Conservation (phyloP, 495 filamentous ascomycete species). For the Daldinia vernicosa region DNA sequence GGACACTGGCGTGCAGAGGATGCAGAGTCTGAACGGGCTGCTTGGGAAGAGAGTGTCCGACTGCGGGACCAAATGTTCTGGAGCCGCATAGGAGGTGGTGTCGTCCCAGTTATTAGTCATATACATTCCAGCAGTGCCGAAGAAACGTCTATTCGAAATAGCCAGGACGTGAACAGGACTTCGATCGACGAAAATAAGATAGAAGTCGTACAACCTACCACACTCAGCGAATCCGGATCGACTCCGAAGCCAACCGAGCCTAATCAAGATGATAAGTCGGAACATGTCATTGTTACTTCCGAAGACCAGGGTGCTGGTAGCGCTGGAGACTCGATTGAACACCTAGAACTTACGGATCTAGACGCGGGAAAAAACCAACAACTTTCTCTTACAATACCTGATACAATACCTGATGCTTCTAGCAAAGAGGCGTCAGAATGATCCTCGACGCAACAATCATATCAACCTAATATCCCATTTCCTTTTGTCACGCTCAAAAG, state of each 20-base stretch:
- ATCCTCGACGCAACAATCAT: constrained; percentile 19
- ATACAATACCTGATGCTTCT: constrained; percentile 30
- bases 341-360: background rate
- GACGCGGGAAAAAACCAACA: constrained; percentile 23
- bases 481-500: constrained; percentile 19
- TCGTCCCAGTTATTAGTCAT: constrained; percentile 71
- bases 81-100: constrained; percentile 87
- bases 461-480: constrained; percentile 27
- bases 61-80: constrained; percentile 96
- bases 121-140: constrained; percentile 29
- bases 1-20: constrained; percentile 85
- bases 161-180: constrained; percentile 24
- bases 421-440: constrained; percentile 23
- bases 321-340: constrained; percentile 9
- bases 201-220: constrained; percentile 11
- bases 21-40: constrained; percentile 77
- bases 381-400: constrained; percentile 41
- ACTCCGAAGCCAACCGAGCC: constrained; percentile 19
- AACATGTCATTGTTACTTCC: constrained; percentile 2
- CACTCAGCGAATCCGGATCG: constrained; percentile 16
- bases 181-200: constrained; percentile 9
- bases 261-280: constrained; percentile 16
- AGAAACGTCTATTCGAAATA: constrained; percentile 33
- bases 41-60: constrained; percentile 92
- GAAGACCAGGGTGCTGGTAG: constrained; percentile 1